Conservation (phyloP, 805 yeast genomes). For the Limtongia smithiae region DNA sequence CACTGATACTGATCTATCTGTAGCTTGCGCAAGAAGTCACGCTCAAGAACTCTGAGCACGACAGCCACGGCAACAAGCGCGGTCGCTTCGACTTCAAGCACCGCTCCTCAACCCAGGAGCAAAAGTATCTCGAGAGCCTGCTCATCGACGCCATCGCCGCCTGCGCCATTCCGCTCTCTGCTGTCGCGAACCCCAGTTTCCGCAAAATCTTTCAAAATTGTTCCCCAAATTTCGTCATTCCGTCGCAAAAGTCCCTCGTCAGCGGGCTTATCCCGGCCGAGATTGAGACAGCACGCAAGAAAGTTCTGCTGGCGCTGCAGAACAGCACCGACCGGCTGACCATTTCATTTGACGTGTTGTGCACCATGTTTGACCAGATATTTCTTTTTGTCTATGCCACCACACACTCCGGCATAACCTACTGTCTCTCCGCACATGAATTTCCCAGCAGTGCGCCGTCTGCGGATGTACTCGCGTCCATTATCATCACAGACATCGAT, state of each 20-base stretch:
- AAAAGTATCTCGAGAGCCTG: constrained; percentile 8
- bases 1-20: not conserved
- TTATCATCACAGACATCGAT: constrained; percentile 10
- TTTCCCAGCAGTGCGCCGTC: constrained; percentile 11
- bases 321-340: constrained; percentile 17
- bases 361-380: constrained; percentile 13
- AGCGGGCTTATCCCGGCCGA: constrained; percentile 16
- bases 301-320: constrained; percentile 8
- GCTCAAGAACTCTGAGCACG: constrained; percentile 8
- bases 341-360: constrained; percentile 22
- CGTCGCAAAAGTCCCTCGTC: constrained; percentile 6
- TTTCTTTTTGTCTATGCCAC: constrained; percentile 23
- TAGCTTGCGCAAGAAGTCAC: constrained; percentile 23
- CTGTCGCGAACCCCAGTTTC: constrained; percentile 3
- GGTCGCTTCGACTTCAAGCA: constrained; percentile 3
- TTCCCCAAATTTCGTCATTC: constrained; percentile 13
- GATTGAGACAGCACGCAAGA: constrained; percentile 17
- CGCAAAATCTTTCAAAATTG: constrained; percentile 6
- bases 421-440: constrained; percentile 15
- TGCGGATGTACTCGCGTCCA: constrained; percentile 13
- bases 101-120: constrained; percentile 11
- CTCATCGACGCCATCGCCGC: constrained; percentile 18
- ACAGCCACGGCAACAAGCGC: constrained; percentile 4
- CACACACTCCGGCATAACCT: constrained; percentile 18
- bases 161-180: constrained; percentile 1